Conservation (phyloP, 352 stramenopile species). For the Globisporangium polare region DNA sequence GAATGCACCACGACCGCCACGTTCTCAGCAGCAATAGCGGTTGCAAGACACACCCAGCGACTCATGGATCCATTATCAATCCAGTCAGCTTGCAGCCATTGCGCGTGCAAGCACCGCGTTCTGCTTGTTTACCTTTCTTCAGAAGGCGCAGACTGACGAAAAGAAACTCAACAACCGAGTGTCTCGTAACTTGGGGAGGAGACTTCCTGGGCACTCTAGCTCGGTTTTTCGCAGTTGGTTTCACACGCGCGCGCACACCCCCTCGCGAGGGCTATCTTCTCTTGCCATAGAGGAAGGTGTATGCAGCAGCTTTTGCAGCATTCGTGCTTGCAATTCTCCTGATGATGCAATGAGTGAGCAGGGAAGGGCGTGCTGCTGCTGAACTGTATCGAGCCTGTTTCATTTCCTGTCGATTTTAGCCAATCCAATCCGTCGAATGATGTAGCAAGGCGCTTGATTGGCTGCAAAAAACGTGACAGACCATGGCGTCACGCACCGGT, state of each 20-base stretch:
- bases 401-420: not conserved
- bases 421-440: not conserved
- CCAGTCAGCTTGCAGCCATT: not conserved
- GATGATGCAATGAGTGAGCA: too few species aligned
- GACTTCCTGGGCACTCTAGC: not conserved
- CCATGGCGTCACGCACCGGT: not conserved
- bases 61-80: not conserved
- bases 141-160: not conserved
- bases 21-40: not conserved
- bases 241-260: not conserved
- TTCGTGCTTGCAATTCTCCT: too few species aligned
- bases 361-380: not conserved
- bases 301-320: not conserved
- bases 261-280: not conserved
- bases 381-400: not conserved
- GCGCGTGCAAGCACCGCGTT: not conserved
- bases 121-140: not conserved
- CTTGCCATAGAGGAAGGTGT: not conserved
- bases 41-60: not conserved
- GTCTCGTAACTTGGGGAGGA: not conserved
- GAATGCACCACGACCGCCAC: not conserved
- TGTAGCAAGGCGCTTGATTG: not conserved
- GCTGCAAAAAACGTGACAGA: not conserved
- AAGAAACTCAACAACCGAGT: not conserved
- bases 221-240: slow-evolving; percentile 1